Evolutionary conservation across 2,329 filamentous ascomycete genomes (phyloP).

Genomic region (Furcasterigmium furcatum): DNA sequence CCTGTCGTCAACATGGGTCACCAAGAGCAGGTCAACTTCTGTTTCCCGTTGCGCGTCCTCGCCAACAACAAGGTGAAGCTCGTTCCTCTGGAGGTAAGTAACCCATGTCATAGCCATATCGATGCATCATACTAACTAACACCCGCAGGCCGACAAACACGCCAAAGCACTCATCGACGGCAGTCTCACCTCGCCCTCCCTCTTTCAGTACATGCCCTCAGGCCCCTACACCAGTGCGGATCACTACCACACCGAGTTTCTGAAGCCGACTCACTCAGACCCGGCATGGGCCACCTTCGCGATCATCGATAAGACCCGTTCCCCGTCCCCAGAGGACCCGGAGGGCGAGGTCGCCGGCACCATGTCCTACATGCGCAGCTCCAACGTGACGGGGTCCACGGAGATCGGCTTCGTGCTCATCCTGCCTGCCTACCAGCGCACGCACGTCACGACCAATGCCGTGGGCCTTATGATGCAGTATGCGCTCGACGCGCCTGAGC

Average conservation of each 20-base stretch:
- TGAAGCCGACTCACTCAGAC: conserved; percentile 8
- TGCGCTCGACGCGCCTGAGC: conserved; percentile 11
- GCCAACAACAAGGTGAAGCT: conserved; percentile 13
- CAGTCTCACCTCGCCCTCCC: conserved; percentile 7
- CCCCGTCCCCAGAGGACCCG: conserved; percentile 17
- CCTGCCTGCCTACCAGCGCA: conserved; percentile 27
- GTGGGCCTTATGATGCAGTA: conserved; percentile 27
- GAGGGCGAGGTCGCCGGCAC: conserved; percentile 24
- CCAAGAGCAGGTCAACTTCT: conserved; percentile 1
- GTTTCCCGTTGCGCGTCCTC: conserved; percentile 4
- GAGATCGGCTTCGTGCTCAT: conserved; percentile 31
- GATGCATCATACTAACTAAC: not conserved
- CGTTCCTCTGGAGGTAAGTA: conserved; percentile 9
- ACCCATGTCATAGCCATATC: not conserved
- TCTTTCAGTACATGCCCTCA: conserved; percentile 15
- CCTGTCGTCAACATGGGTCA: not conserved
- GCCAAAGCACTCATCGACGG: conserved; percentile 8
- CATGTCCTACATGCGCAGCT: conserved; percentile 19
- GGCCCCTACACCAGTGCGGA: conserved; percentile 12
- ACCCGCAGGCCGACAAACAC: conserved; percentile 3
- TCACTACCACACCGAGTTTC: conserved; percentile 10
- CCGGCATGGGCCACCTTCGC: conserved; percentile 13
- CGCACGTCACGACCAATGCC: conserved; percentile 28
- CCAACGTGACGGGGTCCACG: conserved; percentile 12
- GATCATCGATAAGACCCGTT: conserved; percentile 23